Evolutionary conservation across 1,284 basidiomycete genomes (phyloP), one percentile per base, ranked within the genome.

Genomic region (Apiotrichum montevideense): DNA sequence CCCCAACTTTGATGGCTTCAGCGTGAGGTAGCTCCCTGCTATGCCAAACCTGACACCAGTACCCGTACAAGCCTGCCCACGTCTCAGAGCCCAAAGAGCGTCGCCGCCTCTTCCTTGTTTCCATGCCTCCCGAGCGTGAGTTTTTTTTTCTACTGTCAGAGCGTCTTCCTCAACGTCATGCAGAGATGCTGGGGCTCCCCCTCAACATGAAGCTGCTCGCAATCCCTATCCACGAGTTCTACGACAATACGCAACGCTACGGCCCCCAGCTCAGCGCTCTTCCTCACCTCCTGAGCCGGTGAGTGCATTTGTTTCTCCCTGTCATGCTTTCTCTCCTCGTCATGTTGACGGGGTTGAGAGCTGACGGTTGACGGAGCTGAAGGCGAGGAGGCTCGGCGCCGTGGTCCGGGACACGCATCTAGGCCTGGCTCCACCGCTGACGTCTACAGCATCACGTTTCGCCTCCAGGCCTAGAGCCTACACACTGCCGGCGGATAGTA

Each of bases 151-250:
- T 9, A 34, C 33, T 9, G 32, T 49, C 13, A 13, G 37, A 39
- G 37, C 9, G 10, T 6, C 9, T 15, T 8, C 21, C 21, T 29
- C 44, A 8, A 47, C 46, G 13, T 13, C 2, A 14, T 8, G 39
- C 76, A 98, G 94, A 96, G 76, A 87, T 94, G 9, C 84, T 98
- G 11, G 91, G 92, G 1, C 92, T 98, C 2, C 95, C 95, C 0
- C 91, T 91, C 78, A 98, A 98, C 77, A 97, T 98, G 94, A 98
- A 98, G 76, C 83, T 98, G 2, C 85, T 97, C 37, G 91, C 90
- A 2, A 93, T 96, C 50, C 95, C 95, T 0, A 80, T 98, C 35
- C 97, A 95, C 69, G 95, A 98, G 77, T 81, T 98, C 13, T 98
- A 98, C 71, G 95, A 98, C 75, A 98, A 98, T 66, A 90, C 92